Conservation (phyloP, 768 basidiomycete species). For the Harrya chromipes region DNA sequence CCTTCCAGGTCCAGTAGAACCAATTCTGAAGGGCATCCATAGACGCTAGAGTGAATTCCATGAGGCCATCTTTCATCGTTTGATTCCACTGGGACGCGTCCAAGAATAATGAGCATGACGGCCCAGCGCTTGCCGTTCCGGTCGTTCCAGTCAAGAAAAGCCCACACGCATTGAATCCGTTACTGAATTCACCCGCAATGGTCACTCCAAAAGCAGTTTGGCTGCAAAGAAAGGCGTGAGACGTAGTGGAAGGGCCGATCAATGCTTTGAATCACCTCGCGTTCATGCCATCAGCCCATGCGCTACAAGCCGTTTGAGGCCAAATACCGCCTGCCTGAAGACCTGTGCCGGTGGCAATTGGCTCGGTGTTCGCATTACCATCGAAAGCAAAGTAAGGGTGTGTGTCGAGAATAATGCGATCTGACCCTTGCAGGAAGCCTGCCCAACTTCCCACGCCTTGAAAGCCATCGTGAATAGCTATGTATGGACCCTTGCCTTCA, state of each 20-base stretch:
- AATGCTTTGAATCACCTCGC: conserved; percentile 25
- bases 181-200: conserved; percentile 74
- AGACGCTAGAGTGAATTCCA: conserved; percentile 47
- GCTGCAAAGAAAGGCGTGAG: conserved; percentile 25
- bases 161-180: conserved; percentile 65
- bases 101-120: conserved; percentile 40
- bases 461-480: conserved; percentile 67
- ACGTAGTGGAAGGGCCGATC: neutral
- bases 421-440: conserved; percentile 55
- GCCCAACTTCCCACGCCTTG: conserved; percentile 42
- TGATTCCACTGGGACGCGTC: conserved; percentile 53
- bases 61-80: conserved; percentile 49
- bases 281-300: conserved; percentile 61
- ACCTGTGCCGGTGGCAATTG: conserved; percentile 34
- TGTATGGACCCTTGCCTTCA: conserved; percentile 54
- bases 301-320: conserved; percentile 49
- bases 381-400: conserved; percentile 70
- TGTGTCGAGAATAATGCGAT: conserved; percentile 57
- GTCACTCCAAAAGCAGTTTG: conserved; percentile 63
- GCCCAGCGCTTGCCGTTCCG: conserved; percentile 24
- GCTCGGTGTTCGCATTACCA: conserved; percentile 31
- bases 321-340: conserved; percentile 42
- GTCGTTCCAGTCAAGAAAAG: conserved; percentile 41
- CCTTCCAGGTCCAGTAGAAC: conserved; percentile 84
- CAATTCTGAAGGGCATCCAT: conserved; percentile 69